Evolutionary conservation across 2,329 filamentous ascomycete genomes (phyloP).

Genomic region (Trichoderma simmonsii): DNA sequence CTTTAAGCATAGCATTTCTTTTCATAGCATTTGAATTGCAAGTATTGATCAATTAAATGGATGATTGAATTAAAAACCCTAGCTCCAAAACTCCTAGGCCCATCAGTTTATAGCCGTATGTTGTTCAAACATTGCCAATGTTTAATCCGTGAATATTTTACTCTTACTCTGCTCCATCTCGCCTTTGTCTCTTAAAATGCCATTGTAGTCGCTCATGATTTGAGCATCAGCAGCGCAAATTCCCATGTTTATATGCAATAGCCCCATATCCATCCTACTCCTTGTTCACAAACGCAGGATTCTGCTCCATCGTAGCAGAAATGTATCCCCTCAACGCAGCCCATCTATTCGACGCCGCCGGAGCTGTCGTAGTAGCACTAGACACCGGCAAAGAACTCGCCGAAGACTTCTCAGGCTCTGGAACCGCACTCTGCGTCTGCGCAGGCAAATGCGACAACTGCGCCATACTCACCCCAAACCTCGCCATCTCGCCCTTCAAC

Average conservation of each 20-base stretch:
- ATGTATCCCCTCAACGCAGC: conserved; percentile 81
- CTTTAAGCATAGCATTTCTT: conserved; percentile 11
- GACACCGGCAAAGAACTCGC: neutral
- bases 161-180: neutral
- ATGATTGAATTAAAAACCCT: neutral
- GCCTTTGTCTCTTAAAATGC: neutral
- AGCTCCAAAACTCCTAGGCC: neutral
- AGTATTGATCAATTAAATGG: conserved; percentile 13
- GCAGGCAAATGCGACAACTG: conserved; percentile 54
- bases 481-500: conserved; percentile 74
- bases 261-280: conserved; percentile 16
- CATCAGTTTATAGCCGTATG: neutral
- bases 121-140: neutral
- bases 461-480: conserved; percentile 81
- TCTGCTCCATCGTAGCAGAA: conserved; percentile 83
- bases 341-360: conserved; percentile 62
- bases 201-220: neutral
- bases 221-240: neutral
- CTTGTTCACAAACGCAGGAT: conserved; percentile 62
- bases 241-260: neutral
- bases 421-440: neutral
- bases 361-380: neutral
- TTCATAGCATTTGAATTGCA: conserved; percentile 3
- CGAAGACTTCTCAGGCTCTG: neutral
- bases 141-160: neutral